A percentile compares a stretch with the other conserved stretches of the same genome.
Conservation (phyloP, 768 basidiomycete species). For the Suillus plorans region DNA sequence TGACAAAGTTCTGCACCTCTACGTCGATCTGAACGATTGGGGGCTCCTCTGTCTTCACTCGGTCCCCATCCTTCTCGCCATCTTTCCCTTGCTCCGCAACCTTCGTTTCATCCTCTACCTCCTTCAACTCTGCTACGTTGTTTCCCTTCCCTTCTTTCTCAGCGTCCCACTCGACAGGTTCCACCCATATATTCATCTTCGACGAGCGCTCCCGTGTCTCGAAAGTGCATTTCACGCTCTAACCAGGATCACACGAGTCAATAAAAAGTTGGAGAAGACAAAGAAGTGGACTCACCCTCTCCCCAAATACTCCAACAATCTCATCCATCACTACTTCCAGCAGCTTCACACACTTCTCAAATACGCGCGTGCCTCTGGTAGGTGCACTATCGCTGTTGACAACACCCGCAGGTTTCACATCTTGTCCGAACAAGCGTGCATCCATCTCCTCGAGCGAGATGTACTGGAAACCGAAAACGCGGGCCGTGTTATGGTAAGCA, state of each 20-base stretch:
- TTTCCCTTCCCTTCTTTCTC: conserved; percentile 28
- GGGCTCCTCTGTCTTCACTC: background rate
- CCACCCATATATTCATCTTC: conserved; percentile 63
- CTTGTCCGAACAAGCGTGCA: conserved; percentile 63
- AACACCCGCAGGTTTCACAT: conserved; percentile 26
- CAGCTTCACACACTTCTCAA: conserved; percentile 68
- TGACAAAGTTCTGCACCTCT: conserved; percentile 44
- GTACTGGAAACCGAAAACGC: conserved; percentile 94
- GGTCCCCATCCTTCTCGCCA: background rate
- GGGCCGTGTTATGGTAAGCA: conserved; percentile 84
- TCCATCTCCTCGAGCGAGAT: conserved; percentile 89
- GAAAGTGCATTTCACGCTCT: conserved; percentile 62
- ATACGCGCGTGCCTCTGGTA: conserved; percentile 66
- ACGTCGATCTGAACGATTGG: conserved; percentile 64
- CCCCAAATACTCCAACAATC: conserved; percentile 59
- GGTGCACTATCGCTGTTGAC: background rate
- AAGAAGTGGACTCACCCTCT: conserved; percentile 47
- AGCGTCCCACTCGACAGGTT: conserved; percentile 53
- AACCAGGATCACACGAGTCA: background rate
- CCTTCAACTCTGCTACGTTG: background rate
- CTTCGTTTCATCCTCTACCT: conserved; percentile 5
- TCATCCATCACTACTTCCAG: conserved; percentile 68
- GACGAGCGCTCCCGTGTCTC: conserved; percentile 48
- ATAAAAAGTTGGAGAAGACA: background rate
- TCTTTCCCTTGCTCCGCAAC: background rate